These are phyloP conservation scores for Cercospora nicotianae DNA, from an alignment of 2,329 filamentous ascomycete species.

Conservation along the genomic window DNA sequence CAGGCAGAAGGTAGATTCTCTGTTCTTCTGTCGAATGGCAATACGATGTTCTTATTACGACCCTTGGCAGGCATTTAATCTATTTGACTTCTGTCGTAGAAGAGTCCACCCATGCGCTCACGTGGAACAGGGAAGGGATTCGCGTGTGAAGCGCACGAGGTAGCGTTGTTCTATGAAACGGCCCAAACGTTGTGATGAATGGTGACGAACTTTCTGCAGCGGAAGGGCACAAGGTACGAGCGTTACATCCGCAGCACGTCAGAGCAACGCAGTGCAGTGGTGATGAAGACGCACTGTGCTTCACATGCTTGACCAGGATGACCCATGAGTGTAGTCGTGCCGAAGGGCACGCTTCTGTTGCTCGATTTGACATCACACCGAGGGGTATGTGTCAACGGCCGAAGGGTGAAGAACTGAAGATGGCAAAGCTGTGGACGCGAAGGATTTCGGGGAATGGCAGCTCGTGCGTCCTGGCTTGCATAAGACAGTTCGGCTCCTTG, in stretches of 20 bases:
- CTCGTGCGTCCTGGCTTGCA: slow-evolving; percentile 7
- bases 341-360: neutral
- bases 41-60: neutral
- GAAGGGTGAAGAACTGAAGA: neutral
- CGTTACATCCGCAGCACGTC: neutral
- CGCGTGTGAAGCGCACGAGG: neutral
- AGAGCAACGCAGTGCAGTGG: neutral
- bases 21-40: neutral
- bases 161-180: neutral
- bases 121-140: neutral
- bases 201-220: neutral
- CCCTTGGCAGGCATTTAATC: neutral
- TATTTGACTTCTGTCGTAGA: neutral
- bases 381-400: neutral
- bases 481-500: neutral
- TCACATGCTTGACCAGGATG: slow-evolving; percentile 2
- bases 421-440: neutral
- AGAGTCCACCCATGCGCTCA: neutral
- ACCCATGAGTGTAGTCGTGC: neutral
- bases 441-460: slow-evolving; percentile 3
- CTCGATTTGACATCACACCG: slow-evolving; percentile 5
- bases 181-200: neutral
- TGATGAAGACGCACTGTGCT: neutral
- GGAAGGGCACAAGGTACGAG: neutral
- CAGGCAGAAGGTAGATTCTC: neutral